Conservation (phyloP, 2,329 filamentous ascomycete species). For the Lachnellula subtilissima region DNA sequence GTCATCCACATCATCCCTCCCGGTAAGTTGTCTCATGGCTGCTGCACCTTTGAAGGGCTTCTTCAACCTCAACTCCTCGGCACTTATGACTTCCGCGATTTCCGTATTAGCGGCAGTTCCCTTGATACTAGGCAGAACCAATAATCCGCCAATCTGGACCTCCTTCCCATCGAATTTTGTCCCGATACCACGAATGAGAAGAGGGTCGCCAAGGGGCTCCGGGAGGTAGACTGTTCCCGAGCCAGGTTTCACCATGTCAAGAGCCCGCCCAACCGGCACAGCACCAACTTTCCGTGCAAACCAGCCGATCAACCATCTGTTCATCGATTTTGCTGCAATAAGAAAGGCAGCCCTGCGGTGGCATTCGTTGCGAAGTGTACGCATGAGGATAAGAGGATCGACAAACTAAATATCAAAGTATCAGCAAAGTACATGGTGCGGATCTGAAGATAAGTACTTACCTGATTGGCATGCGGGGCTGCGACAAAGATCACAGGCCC, state of each 20-base stretch:
- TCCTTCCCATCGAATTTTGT: constrained; percentile 11
- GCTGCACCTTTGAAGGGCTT: constrained; percentile 6
- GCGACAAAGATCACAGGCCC: constrained; percentile 94
- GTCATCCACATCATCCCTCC: constrained; percentile 1
- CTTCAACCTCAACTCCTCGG: constrained; percentile 7
- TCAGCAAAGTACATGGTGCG: no score
- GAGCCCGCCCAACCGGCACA: constrained; percentile 80
- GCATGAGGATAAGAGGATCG: constrained; percentile 85
- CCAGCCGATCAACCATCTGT: constrained; percentile 74
- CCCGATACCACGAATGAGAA: constrained; percentile 4
- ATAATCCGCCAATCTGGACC: constrained; percentile 11
- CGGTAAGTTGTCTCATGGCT: constrained; percentile 7
- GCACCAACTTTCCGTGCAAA: constrained; percentile 75
- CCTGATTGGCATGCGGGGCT: constrained; percentile 88
- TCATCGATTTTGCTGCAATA: constrained; percentile 89
- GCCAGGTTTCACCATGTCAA: constrained; percentile 76
- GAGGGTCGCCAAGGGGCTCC: neutral
- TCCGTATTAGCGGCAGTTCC: neutral
- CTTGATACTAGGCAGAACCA: constrained; percentile 8
- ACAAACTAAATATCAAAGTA: constrained; percentile 53
- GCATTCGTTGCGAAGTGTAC: constrained; percentile 68
- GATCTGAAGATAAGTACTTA: no score
- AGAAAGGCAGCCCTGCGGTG: constrained; percentile 83
- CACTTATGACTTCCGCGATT: constrained; percentile 7
- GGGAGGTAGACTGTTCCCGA: constrained; percentile 64